These are phyloP conservation scores for Talaromyces marneffei DNA, from an alignment of 2,329 filamentous ascomycete genomes.

Conservation along the genomic window DNA sequence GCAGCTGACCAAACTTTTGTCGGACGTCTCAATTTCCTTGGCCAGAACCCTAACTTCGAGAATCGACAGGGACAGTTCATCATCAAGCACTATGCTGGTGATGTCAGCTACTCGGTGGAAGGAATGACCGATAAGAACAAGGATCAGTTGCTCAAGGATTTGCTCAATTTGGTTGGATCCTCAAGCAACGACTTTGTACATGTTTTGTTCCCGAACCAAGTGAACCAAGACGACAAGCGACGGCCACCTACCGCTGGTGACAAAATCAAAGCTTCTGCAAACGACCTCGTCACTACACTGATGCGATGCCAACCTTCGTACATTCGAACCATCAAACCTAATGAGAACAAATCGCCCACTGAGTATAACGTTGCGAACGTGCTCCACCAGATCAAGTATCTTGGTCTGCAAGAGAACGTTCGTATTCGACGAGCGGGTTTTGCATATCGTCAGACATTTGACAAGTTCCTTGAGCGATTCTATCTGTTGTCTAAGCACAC, in stretches of 20 bases:
- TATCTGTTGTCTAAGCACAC: slow-evolving; percentile 91
- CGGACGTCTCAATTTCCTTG: slow-evolving; percentile 83
- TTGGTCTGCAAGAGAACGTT: slow-evolving; percentile 98
- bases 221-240: slow-evolving; percentile 92
- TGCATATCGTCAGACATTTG: slow-evolving; percentile 92
- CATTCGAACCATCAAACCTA: slow-evolving; percentile 98
- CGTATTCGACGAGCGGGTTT: slow-evolving; percentile 94
- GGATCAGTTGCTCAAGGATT: slow-evolving; percentile 89
- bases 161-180: slow-evolving; percentile 77
- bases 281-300: slow-evolving; percentile 85
- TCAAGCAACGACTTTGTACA: slow-evolving; percentile 85
- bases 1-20: slow-evolving; percentile 96
- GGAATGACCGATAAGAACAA: slow-evolving; percentile 99
- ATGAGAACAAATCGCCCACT: slow-evolving; percentile 93
- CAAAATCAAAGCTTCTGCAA: slow-evolving; percentile 90
- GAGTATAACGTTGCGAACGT: slow-evolving; percentile 93
- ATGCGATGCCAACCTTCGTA: slow-evolving; percentile 98
- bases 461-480: slow-evolving; percentile 97
- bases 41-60: slow-evolving; percentile 79
- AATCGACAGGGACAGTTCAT: slow-evolving; percentile 94
- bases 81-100: slow-evolving; percentile 97
- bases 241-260: slow-evolving; percentile 92
- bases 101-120: slow-evolving; percentile 88
- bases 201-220: slow-evolving; percentile 80
- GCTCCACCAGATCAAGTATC: slow-evolving; percentile 96